Base-by-base conservation (phyloP, 805 yeast species). In the Wickerhamiella allomyrinae region DNA sequence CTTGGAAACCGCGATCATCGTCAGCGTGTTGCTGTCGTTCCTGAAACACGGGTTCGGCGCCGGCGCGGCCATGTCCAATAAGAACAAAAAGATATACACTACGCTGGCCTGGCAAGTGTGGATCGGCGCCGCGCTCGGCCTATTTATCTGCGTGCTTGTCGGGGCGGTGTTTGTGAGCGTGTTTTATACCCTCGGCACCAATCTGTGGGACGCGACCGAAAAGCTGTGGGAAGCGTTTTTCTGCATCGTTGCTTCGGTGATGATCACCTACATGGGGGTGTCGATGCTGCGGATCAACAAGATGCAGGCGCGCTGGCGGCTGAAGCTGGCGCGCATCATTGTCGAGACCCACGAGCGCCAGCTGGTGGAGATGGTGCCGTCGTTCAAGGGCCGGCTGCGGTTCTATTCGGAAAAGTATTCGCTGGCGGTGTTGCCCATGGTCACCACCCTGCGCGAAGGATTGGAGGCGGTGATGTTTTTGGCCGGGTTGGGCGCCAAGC, bases 381-480 rank as follows among this genome's bases (percentile, higher is more conserved):
- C 9, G 37, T 29, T 14, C 14, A 17, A 10, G 39, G 34, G 39
- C 21, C 31, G 39, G 15, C 20, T 34, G 17, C 21, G 44, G 38
- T 34, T 41, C 11, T 20, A 29, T 15, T 46, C 57, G 11, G 27
- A 75, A 46, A 73, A 70, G 53, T 79, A 84, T 56, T 77, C 89
- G 3, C 63, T 81, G 58, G 82, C 79, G 46, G 66, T 85, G 27
- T 62, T 85, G 33, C 95, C 96, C 1, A 77, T 86, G 53, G 70
- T 86, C 37, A 86, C 96, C 2, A 78, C 94, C 3, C 63, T 86
- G 39, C 72, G 95, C 56, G 95, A 86, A 60, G 94, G 95, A 1
- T 64, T 86, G 41, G 95, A 86, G 59, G 95, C 95, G 0, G 86
- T 86, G 29, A 91, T 86, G 2, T 86, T 86, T 53, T 70, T 86